These are phyloP conservation scores for Ensete glaucum DNA, from an alignment of 176 grass and related monocot genomes.

Conservation along the genomic window DNA sequence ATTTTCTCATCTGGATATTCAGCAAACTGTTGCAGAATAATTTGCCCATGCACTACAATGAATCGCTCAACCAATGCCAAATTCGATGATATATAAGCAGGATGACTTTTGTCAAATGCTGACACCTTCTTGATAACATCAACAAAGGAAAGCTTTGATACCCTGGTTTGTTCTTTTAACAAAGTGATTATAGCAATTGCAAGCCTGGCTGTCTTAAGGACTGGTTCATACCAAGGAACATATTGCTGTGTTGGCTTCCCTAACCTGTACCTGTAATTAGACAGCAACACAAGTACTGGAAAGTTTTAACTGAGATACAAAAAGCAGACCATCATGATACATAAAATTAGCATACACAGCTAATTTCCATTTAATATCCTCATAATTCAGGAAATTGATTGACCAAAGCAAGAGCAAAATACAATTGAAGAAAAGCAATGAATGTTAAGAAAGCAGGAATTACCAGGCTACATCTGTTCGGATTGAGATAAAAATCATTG, in stretches of 20 bases:
- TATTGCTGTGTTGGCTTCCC: conserved; percentile 65
- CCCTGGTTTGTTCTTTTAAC: conserved; percentile 59
- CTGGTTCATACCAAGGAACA: conserved; percentile 48
- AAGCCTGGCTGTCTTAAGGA: conserved; percentile 88
- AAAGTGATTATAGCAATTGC: conserved; percentile 79
- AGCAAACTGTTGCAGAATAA: conserved; percentile 67
- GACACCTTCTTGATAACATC: conserved; percentile 53
- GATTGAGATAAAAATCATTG: conserved; percentile 90
- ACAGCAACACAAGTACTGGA: conserved; percentile 15
- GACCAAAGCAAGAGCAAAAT: too few species aligned
- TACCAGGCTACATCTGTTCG: conserved; percentile 95
- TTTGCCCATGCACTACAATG: conserved; percentile 67
- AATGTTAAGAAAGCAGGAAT: not conserved
- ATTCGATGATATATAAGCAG: conserved; percentile 65
- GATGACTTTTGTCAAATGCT: conserved; percentile 37
- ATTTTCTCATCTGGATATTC: conserved; percentile 46
- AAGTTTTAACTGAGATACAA: not conserved
- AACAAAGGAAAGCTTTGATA: conserved; percentile 47
- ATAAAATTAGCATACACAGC: too few species aligned
- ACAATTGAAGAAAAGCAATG: too few species aligned
- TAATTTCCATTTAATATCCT: too few species aligned
- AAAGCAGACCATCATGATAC: too few species aligned
- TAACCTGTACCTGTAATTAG: conserved; percentile 72
- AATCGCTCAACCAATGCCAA: conserved; percentile 42
- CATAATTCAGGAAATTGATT: too few species aligned